Evolutionary conservation across 805 yeast genomes (phyloP).

Genomic region (Ogataea minuta): DNA sequence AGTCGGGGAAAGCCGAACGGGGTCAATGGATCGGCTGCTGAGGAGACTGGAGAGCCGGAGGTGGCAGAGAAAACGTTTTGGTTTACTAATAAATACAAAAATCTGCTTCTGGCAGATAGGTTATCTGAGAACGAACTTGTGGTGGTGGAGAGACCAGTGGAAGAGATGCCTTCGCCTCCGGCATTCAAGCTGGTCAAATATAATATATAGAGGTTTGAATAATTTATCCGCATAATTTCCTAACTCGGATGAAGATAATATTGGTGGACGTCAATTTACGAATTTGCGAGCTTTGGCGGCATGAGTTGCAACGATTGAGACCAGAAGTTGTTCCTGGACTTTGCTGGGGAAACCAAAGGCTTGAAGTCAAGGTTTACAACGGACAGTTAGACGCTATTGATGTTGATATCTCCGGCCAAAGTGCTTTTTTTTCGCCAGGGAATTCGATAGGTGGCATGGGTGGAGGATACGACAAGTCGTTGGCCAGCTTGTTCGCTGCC

Average conservation of each 20-base stretch:
- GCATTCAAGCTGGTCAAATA: constrained; percentile 65
- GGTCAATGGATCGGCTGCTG: constrained; percentile 32
- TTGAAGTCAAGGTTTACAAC: not conserved
- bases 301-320: constrained; percentile 1
- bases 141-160: constrained; percentile 74
- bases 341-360: not conserved
- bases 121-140: constrained; percentile 56
- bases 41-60: constrained; percentile 7
- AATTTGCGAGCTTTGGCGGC: constrained; percentile 9
- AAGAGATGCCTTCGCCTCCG: constrained; percentile 51
- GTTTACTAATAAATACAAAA: constrained; percentile 72
- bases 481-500: constrained; percentile 31
- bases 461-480: constrained; percentile 48
- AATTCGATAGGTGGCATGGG: constrained; percentile 49
- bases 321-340: not conserved
- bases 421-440: constrained; percentile 48
- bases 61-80: constrained; percentile 54
- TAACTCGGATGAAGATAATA: constrained; percentile 35
- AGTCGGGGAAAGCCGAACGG: constrained; percentile 30
- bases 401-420: not conserved
- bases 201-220: constrained; percentile 30
- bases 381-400: not conserved
- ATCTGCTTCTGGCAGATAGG: constrained; percentile 59
- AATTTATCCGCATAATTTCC: constrained; percentile 24
- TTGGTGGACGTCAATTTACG: constrained; percentile 3